Conservation (phyloP, 2,329 filamentous ascomycete genomes). For the Lachnellula occidentalis region DNA sequence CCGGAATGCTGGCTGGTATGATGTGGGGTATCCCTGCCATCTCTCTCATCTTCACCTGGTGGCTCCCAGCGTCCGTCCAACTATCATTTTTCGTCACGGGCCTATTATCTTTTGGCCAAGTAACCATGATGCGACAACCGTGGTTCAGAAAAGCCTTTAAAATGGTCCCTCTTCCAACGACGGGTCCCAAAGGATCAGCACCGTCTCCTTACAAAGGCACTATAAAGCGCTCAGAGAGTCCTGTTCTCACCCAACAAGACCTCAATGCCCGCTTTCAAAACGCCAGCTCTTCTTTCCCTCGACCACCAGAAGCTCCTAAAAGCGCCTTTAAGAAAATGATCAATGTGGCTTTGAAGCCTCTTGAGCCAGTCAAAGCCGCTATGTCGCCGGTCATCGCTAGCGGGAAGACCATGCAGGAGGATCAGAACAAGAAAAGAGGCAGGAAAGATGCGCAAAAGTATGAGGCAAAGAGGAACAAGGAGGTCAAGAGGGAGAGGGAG, state of each 20-base stretch:
- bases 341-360: too few relatives aligned
- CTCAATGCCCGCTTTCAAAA: slow-evolving; percentile 15
- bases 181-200: background rate
- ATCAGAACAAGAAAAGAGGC: slow-evolving; percentile 27
- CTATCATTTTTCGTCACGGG: slow-evolving; percentile 53
- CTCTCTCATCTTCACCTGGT: slow-evolving; percentile 46
- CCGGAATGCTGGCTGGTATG: slow-evolving; percentile 36
- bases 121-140: slow-evolving; percentile 37
- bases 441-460: slow-evolving; percentile 14
- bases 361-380: slow-evolving; percentile 11
- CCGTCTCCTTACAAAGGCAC: slow-evolving; percentile 14
- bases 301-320: slow-evolving; percentile 11
- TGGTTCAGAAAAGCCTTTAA: slow-evolving; percentile 35
- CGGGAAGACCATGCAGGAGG: slow-evolving; percentile 19
- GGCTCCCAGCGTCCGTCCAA: slow-evolving; percentile 47
- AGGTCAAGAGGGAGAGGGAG: slow-evolving; percentile 11
- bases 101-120: slow-evolving; percentile 37
- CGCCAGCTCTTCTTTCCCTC: background rate
- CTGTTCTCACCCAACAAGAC: slow-evolving; percentile 13
- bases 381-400: slow-evolving; percentile 29
- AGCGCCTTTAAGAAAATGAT: slow-evolving; percentile 16
- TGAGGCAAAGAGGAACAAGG: slow-evolving; percentile 18
- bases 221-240: slow-evolving; percentile 9
- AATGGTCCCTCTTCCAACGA: slow-evolving; percentile 29
- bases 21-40: slow-evolving; percentile 46